Evolutionary conservation across 2,329 filamentous ascomycete species (phyloP).

Genomic region (Phialophora verrucosa): DNA sequence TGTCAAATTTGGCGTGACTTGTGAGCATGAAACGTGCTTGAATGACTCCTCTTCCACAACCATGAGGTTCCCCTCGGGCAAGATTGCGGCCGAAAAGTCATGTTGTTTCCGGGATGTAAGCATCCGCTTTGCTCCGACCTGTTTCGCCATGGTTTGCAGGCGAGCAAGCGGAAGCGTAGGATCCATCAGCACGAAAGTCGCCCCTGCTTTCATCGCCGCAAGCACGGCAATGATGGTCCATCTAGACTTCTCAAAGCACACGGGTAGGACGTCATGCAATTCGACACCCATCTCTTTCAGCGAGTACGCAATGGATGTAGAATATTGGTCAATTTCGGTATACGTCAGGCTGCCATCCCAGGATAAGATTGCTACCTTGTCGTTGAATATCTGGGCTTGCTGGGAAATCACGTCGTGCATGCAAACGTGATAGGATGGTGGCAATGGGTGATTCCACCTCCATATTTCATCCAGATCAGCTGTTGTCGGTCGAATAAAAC

Average conservation of each 20-base stretch:
- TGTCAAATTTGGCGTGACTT: conserved; percentile 28
- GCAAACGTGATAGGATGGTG: conserved; percentile 33
- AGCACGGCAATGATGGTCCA: conserved; percentile 52
- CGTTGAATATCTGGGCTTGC: conserved; percentile 19
- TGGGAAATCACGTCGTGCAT: conserved; percentile 34
- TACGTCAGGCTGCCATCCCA: conserved; percentile 51
- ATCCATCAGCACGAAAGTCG: conserved; percentile 51
- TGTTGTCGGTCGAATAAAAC: conserved; percentile 44
- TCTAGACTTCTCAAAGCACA: conserved; percentile 53
- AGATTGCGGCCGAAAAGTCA: conserved; percentile 41
- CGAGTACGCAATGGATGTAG: conserved; percentile 46
- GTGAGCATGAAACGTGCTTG: conserved; percentile 25
- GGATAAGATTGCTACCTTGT: conserved; percentile 40
- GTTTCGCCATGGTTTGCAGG: conserved; percentile 45
- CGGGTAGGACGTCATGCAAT: conserved; percentile 47
- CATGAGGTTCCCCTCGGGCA: conserved; percentile 43
- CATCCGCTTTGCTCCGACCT: conserved; percentile 45
- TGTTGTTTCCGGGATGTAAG: conserved; percentile 45
- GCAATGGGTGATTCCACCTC: conserved; percentile 38
- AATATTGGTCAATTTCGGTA: conserved; percentile 44
- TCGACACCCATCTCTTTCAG: conserved; percentile 48
- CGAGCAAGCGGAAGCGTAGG: conserved; percentile 49
- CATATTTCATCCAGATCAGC: conserved; percentile 38
- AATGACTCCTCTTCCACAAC: conserved; percentile 42
- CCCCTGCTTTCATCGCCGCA: conserved; percentile 51